Percentiles rank a stretch among this genome's conserved stretches.
Evolutionary conservation across 768 basidiomycete genomes (phyloP).

Genomic region (Calocybe indica): DNA sequence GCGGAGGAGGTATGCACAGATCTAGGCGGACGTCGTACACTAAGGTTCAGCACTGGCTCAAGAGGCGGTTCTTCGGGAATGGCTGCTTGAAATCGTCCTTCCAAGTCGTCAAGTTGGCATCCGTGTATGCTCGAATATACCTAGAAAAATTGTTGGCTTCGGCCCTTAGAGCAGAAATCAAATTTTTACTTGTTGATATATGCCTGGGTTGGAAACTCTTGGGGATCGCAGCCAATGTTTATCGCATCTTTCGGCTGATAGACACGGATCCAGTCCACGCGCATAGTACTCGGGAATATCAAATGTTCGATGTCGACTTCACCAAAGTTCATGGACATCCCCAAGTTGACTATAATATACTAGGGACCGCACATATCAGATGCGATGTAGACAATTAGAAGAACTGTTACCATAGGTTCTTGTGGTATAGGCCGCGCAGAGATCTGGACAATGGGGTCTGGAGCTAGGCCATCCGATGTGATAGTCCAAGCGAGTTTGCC

Average conservation of each 20-base stretch:
- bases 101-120: conserved; percentile 81
- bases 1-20: too few relatives aligned
- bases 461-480: conserved; percentile 52
- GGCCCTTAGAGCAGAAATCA: neutral
- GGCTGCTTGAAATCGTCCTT: conserved; percentile 52
- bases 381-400: neutral
- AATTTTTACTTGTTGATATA: conserved; percentile 71
- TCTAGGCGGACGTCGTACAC: too few relatives aligned
- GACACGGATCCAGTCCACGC: conserved; percentile 84
- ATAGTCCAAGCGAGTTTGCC: conserved; percentile 65
- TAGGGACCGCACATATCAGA: conserved; percentile 18
- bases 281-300: conserved; percentile 69
- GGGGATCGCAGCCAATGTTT: conserved; percentile 85
- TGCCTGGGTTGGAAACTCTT: conserved; percentile 66
- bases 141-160: conserved; percentile 17
- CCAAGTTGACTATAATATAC: conserved; percentile 84
- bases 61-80: conserved; percentile 62
- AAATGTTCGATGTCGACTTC: conserved; percentile 65
- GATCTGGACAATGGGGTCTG: conserved; percentile 53
- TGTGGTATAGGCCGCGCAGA: conserved; percentile 65
- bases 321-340: conserved; percentile 76
- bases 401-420: conserved; percentile 67
- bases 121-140: conserved; percentile 69
- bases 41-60: conserved; percentile 47
- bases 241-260: conserved; percentile 69